Evolutionary conservation across 345 rosid genomes (phyloP), one percentile per base, ranked within the genome.

Genomic region (Orychophragmus violaceus): DNA sequence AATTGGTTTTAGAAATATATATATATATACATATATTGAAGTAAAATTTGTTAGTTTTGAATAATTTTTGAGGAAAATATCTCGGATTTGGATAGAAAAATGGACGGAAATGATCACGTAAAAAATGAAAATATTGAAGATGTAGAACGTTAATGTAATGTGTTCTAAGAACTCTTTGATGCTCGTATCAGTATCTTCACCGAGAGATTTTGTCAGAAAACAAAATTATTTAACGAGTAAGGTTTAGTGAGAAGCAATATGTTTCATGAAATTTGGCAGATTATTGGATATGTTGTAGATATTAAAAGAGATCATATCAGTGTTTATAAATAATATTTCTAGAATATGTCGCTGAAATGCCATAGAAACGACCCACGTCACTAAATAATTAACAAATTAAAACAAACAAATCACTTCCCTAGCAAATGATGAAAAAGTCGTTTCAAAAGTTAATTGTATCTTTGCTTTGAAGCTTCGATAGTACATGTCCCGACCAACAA

Each of bases 381-480:
- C 24, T 23, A 36, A 23, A 23, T 23, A 16, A 24, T 5, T n/a
- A 28, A 41, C 14, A 22, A 49, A 3, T 27, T 8, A 19, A 36
- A 69, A 13, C 29, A n/a, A 37, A 59, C 16, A 58, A 55, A 68
- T 10, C 29, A 59, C 5, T 19, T 48, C 50, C 10, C 51, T 36
- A 35, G 2, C 59, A 19, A 37, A 69, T 50, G 29, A 59, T 50
- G 44, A 51, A 69, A 59, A 69, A 28, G 35, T 46, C 1, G 7
- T 19, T 69, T 51, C 25, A 41, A 23, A 59, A 5, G 3, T 45
- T 45, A n/a, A n/a, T 45, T 19, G 8, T n/a, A 52, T 52, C 46
- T 62, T 53, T 14, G 62, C 29, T 70, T 42, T 22, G 29, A 52
- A 56, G 63, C 56, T 62, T 32, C 13, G 27, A 70, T 69, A 70